These are phyloP conservation scores for Thraustotheca clavata DNA, from an alignment of 352 stramenopile genomes.

Conservation along the genomic window DNA sequence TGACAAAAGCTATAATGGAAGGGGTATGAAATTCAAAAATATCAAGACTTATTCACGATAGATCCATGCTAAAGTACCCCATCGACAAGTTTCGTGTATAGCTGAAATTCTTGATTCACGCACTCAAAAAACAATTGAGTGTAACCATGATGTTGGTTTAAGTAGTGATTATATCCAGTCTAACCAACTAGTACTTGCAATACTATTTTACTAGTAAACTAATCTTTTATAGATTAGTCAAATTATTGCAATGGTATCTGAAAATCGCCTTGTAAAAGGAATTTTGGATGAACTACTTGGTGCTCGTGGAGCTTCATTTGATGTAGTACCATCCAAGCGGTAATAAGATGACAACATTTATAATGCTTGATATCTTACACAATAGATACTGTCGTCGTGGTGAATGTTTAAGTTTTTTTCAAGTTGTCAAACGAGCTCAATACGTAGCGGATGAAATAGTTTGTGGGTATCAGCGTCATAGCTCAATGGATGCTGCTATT, in stretches of 20 bases:
- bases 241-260: slow-evolving; percentile 82
- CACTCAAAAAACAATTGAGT: slow-evolving; percentile 76
- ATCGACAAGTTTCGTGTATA: slow-evolving; percentile 38
- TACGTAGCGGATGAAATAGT: not conserved
- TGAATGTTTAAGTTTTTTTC: not conserved
- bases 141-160: slow-evolving; percentile 48
- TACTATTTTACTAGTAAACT: not conserved
- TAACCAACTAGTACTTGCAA: slow-evolving; percentile 56
- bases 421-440: not conserved
- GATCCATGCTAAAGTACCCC: not conserved
- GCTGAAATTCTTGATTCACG: slow-evolving; percentile 79
- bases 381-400: not conserved
- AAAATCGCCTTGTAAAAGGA: slow-evolving; percentile 74
- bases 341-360: not conserved
- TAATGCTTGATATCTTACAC: not conserved
- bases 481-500: not conserved
- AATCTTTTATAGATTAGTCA: slow-evolving; percentile 29
- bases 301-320: slow-evolving; percentile 56
- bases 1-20: not conserved
- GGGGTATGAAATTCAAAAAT: too few species aligned
- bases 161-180: slow-evolving; percentile 84
- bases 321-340: slow-evolving; percentile 45
- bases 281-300: slow-evolving; percentile 73
- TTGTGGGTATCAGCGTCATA: not conserved
- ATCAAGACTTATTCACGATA: too few species aligned